phyloP scores from a whole-genome alignment of 768 basidiomycete genomes.

The Galerina marginata region DNA sequence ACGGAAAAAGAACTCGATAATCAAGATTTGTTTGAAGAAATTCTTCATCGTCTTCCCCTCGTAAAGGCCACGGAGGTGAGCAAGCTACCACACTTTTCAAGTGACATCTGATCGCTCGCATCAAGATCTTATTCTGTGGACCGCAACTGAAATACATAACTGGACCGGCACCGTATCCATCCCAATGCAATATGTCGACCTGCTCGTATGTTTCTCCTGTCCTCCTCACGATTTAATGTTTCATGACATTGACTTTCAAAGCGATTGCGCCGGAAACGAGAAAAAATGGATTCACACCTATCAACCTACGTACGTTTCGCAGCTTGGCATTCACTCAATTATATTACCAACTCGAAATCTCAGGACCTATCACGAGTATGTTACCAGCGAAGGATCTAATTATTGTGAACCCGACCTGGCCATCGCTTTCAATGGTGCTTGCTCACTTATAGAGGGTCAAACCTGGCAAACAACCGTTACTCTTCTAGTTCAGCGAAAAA shows the following conservation, averaged over 20 bases:
- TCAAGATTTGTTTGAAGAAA: constrained; percentile 36
- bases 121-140: constrained; percentile 29
- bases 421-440: constrained; percentile 9
- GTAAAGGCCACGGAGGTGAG: constrained; percentile 33
- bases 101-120: not conserved
- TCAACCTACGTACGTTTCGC: constrained; percentile 25
- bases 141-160: constrained; percentile 23
- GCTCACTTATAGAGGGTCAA: not conserved
- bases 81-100: not conserved
- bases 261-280: constrained; percentile 26
- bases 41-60: constrained; percentile 38
- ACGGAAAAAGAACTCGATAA: constrained; percentile 26
- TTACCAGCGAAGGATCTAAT: not conserved
- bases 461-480: constrained; percentile 1
- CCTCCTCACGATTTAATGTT: not conserved
- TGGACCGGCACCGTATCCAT: not conserved
- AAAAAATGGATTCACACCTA: constrained; percentile 30
- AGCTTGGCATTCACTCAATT: not conserved
- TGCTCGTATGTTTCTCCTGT: constrained; percentile 33
- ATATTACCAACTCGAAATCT: not conserved
- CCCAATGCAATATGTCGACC: constrained; percentile 27
- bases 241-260: constrained; percentile 12
- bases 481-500: not conserved
- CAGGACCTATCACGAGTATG: constrained; percentile 34
- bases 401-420: constrained; percentile 9